Evolutionary conservation across 441 rosid species (phyloP).

Genomic region (Geranium incanum): DNA sequence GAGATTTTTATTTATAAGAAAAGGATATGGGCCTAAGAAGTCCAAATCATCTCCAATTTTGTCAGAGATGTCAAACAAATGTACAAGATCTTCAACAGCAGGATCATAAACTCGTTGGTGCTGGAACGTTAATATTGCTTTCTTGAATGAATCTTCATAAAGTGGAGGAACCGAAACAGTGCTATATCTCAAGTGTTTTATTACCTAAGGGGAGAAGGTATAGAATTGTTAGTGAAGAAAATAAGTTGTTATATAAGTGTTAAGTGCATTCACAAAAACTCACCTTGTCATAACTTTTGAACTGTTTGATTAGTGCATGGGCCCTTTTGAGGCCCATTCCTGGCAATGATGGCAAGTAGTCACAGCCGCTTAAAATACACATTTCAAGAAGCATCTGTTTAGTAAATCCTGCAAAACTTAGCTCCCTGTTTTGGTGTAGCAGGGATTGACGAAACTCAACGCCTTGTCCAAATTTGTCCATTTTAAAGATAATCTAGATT

Average conservation of each 20-base stretch:
- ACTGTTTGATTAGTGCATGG: constrained; percentile 68
- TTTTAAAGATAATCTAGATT: constrained; percentile 71
- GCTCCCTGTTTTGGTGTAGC: constrained; percentile 61
- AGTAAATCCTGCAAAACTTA: constrained; percentile 65
- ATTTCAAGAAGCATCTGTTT: constrained; percentile 84
- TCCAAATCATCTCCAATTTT: constrained; percentile 46
- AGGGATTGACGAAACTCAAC: constrained; percentile 66
- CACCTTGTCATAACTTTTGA: constrained; percentile 77
- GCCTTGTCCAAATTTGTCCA: constrained; percentile 96
- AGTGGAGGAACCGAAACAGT: constrained; percentile 65
- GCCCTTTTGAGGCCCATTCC: constrained; percentile 97
- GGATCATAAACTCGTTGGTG: constrained; percentile 91
- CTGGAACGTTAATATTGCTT: constrained; percentile 80
- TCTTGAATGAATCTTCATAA: constrained; percentile 80
- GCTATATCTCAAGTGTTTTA: constrained; percentile 80
- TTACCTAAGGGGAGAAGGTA: constrained; percentile 41
- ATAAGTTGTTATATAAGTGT: constrained; percentile 9
- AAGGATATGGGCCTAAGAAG: constrained; percentile 98
- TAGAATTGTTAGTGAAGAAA: neutral
- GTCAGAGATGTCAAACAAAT: constrained; percentile 46
- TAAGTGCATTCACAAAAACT: constrained; percentile 10
- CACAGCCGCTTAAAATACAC: constrained; percentile 99
- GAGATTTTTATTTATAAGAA: constrained; percentile 11
- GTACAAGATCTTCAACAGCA: constrained; percentile 41
- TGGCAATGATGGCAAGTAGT: constrained; percentile 80